phyloP scores from a whole-genome alignment of 345 rosid genomes.

The Passiflora organensis region DNA sequence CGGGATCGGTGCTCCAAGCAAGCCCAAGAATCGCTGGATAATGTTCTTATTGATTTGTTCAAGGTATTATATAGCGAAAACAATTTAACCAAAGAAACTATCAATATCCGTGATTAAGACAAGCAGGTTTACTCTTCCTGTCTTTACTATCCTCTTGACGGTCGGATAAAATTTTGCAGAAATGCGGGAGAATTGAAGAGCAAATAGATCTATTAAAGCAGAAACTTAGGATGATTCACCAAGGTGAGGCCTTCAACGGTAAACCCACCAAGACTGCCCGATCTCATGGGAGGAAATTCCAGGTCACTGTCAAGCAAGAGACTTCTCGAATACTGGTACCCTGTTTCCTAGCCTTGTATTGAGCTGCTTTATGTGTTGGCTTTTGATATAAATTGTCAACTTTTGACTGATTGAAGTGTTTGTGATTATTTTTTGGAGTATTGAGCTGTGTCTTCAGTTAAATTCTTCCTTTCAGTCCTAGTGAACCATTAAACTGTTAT shows the following conservation, averaged over 20 bases:
- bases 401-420: too few relatives aligned
- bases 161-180: conserved; percentile 39
- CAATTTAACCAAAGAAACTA: too few relatives aligned
- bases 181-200: conserved; percentile 81
- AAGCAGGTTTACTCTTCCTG: too few relatives aligned
- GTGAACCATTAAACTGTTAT: too few relatives aligned
- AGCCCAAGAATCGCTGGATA: conserved; percentile 87
- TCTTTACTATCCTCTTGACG: too few relatives aligned
- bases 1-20: conserved; percentile 74
- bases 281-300: conserved; percentile 91
- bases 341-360: too few relatives aligned
- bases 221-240: conserved; percentile 73
- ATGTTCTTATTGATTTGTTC: conserved; percentile 86
- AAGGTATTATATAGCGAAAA: conserved; percentile 66
- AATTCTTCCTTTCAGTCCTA: too few relatives aligned
- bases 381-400: background rate
- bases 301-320: conserved; percentile 87
- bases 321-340: conserved; percentile 75
- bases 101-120: too few relatives aligned
- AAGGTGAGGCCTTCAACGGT: conserved; percentile 87
- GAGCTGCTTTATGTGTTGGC: too few relatives aligned
- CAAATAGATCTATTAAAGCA: conserved; percentile 74
- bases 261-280: conserved; percentile 90
- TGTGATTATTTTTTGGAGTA: too few relatives aligned
- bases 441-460: too few relatives aligned